Evolutionary conservation across 2,329 filamentous ascomycete genomes (phyloP).

Genomic region (Botryotinia narcissicola): DNA sequence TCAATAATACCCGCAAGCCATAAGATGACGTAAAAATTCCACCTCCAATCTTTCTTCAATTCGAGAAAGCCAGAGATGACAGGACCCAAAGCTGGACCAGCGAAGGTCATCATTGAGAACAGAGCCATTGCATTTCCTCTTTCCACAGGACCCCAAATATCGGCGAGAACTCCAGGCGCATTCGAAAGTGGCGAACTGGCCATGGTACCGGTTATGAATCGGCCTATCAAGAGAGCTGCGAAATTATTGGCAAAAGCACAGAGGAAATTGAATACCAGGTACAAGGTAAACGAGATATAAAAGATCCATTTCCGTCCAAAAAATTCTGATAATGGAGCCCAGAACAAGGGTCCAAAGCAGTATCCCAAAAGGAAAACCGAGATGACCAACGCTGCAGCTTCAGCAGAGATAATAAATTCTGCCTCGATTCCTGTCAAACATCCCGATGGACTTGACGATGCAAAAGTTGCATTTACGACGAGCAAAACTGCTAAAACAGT

Average conservation of each 20-base stretch:
- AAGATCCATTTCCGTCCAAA: constrained; percentile 61
- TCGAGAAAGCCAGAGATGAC: constrained; percentile 57
- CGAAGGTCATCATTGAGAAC: constrained; percentile 62
- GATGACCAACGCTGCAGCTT: constrained; percentile 43
- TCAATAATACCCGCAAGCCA: constrained; percentile 44
- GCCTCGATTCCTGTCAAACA: constrained; percentile 40
- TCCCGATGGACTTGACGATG: constrained; percentile 44
- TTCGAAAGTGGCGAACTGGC: constrained; percentile 61
- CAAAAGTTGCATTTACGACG: constrained; percentile 44
- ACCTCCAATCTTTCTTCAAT: constrained; percentile 52
- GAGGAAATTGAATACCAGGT: constrained; percentile 62
- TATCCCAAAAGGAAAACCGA: constrained; percentile 48
- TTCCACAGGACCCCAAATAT: constrained; percentile 55
- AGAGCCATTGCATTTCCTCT: constrained; percentile 59
- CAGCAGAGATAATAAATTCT: constrained; percentile 40
- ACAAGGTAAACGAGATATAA: constrained; percentile 54
- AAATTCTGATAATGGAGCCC: constrained; percentile 47
- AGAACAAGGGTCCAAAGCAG: constrained; percentile 46
- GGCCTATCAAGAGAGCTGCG: constrained; percentile 58
- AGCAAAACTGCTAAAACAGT: constrained; percentile 42
- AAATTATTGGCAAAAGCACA: constrained; percentile 58
- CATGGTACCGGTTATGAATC: constrained; percentile 64
- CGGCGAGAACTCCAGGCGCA: constrained; percentile 60
- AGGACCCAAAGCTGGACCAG: constrained; percentile 49
- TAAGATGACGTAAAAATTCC: constrained; percentile 50